These are phyloP conservation scores for Penicillium hesseltinei DNA, from an alignment of 2,329 filamentous ascomycete species.

Conservation along the genomic window DNA sequence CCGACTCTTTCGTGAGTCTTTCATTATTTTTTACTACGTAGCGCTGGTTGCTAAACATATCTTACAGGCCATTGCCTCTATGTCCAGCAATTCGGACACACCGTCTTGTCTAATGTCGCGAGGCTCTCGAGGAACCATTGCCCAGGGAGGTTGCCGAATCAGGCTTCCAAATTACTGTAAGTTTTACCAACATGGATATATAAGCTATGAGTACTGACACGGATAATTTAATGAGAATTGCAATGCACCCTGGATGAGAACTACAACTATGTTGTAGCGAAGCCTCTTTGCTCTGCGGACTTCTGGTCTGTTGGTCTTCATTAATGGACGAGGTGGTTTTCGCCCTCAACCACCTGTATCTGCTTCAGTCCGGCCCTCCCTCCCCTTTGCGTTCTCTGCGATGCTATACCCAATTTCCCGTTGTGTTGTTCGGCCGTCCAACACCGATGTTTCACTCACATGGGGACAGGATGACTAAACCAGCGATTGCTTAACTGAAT, in stretches of 20 bases:
- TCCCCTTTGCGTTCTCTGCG: neutral
- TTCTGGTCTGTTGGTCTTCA: neutral
- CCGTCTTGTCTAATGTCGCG: conserved; percentile 89
- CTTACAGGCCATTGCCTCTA: conserved; percentile 71
- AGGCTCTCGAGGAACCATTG: conserved; percentile 52
- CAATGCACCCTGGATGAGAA: neutral
- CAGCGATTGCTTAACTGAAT: neutral
- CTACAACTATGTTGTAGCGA: neutral
- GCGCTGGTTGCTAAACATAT: conserved; percentile 3
- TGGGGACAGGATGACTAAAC: conserved; percentile 3
- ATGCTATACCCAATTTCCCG: neutral
- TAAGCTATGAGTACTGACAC: neutral
- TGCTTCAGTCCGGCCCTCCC: neutral
- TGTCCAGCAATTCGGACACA: conserved; percentile 72
- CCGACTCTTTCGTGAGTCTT: conserved; percentile 66
- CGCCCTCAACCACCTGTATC: neutral
- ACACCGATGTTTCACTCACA: neutral
- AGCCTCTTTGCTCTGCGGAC: neutral
- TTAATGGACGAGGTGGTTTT: neutral
- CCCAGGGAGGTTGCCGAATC: conserved; percentile 42
- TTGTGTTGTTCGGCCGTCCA: neutral
- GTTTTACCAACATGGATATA: neutral
- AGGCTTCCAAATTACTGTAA: neutral
- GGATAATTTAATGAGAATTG: neutral
- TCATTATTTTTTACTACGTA: neutral